Evolutionary conservation across 2,329 filamentous ascomycete species (phyloP).

Genomic region (Plectosphaerella plurivora): DNA sequence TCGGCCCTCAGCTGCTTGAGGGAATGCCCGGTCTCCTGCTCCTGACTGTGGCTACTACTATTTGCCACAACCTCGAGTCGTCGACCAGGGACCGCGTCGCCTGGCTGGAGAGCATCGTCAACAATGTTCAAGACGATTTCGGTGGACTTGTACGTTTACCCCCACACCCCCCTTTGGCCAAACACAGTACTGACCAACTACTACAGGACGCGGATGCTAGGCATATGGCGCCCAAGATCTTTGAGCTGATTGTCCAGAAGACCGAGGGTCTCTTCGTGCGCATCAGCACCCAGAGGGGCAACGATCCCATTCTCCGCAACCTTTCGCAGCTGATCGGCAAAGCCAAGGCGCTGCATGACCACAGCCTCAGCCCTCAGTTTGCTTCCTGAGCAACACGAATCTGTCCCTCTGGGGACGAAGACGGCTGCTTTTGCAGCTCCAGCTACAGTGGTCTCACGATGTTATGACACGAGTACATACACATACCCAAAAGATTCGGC

Average conservation of each 20-base stretch:
- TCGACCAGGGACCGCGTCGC: slow-evolving; percentile 52
- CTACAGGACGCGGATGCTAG: slow-evolving; percentile 48
- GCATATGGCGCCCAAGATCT: slow-evolving; percentile 53
- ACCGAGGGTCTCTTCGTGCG: slow-evolving; percentile 49
- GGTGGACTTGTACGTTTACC: slow-evolving; percentile 44
- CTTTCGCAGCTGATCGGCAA: slow-evolving; percentile 36
- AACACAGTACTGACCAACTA: slow-evolving; percentile 17
- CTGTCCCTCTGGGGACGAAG: too few relatives aligned
- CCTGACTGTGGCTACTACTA: slow-evolving; percentile 60
- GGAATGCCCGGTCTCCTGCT: slow-evolving; percentile 57
- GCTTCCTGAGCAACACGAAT: too few relatives aligned
- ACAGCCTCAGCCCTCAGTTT: not conserved
- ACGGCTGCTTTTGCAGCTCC: too few relatives aligned
- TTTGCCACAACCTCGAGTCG: slow-evolving; percentile 53
- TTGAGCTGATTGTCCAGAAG: slow-evolving; percentile 46
- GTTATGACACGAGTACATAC: not conserved
- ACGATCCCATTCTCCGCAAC: slow-evolving; percentile 43
- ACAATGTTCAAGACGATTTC: slow-evolving; percentile 44
- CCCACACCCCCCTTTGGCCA: not conserved
- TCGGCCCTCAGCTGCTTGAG: slow-evolving; percentile 47
- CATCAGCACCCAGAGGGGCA: slow-evolving; percentile 41
- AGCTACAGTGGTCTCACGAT: not conserved
- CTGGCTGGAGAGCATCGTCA: slow-evolving; percentile 58
- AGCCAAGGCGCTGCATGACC: not conserved
- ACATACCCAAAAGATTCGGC: not conserved